Evolutionary conservation across 2,329 filamentous ascomycete genomes (phyloP).

Genomic region (Peltaster fructicola): DNA sequence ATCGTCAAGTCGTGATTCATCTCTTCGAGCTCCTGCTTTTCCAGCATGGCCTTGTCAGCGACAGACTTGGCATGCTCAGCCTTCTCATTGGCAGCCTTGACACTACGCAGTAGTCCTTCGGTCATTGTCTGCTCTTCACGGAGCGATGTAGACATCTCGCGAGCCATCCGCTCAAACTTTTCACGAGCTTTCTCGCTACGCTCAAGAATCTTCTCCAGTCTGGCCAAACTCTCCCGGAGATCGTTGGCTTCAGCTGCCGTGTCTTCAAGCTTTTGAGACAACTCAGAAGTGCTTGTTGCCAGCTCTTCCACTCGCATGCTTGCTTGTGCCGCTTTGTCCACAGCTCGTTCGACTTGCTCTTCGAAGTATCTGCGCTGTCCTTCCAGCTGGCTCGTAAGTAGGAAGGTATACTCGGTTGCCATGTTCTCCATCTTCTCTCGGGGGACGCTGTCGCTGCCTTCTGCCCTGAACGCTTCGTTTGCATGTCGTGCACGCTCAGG

Average conservation of each 20-base stretch:
- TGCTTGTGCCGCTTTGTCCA: conserved; percentile 71
- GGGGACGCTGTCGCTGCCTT: conserved; percentile 49
- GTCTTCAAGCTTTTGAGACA: conserved; percentile 13
- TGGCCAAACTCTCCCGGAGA: conserved; percentile 39
- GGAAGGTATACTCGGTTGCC: conserved; percentile 82
- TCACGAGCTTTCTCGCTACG: conserved; percentile 50
- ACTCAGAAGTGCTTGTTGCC: conserved; percentile 15
- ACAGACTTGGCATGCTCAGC: conserved; percentile 36
- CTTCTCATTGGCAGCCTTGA: conserved; percentile 49
- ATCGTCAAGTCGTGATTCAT: conserved; percentile 76
- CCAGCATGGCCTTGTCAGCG: conserved; percentile 20
- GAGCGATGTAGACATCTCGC: conserved; percentile 55
- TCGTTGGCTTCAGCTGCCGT: conserved; percentile 34
- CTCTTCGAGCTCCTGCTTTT: conserved; percentile 61
- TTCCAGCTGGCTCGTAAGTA: conserved; percentile 83
- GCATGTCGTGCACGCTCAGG: conserved; percentile 32
- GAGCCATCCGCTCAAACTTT: conserved; percentile 59
- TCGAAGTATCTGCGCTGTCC: conserved; percentile 89
- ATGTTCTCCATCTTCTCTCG: conserved; percentile 59
- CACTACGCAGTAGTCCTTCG: conserved; percentile 64
- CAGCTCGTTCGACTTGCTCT: conserved; percentile 73
- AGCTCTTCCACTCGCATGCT: conserved; percentile 49
- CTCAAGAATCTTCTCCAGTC: conserved; percentile 54
- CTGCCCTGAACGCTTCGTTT: conserved; percentile 20
- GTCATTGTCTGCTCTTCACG: conserved; percentile 78